Evolutionary conservation across 2,329 filamentous ascomycete genomes (phyloP), one percentile per base, ranked within the genome.

Genomic region (Calonectria honghensis): DNA sequence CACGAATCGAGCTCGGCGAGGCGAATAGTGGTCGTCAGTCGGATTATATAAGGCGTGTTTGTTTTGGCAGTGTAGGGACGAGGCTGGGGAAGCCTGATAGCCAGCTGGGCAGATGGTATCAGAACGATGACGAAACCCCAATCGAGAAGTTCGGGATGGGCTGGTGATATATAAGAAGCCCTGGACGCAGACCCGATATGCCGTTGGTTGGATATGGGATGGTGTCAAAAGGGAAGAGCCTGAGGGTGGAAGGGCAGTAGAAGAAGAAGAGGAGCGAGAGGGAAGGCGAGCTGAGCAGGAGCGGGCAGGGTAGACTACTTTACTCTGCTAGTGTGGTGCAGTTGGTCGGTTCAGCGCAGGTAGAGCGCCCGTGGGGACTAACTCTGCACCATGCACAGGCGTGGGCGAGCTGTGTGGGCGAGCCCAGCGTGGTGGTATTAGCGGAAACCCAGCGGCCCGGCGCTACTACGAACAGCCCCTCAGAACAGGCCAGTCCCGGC

Each of bases 361-460:
- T 31, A 57, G 70, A 61, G 51, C 39, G 70, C 39, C 52, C 68
- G 57, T 70, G 68, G 68, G 57, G 54, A 70, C 68, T 64, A 64
- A 64, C 57, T 70, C 66, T 65, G 71, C 66, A 68, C 68, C 50
- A 70, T 70, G 54, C 54, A 61, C 61, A 61, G 68, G 41, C 57
- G 59, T 72, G 61, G 74, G 35, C 57, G 63, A 72, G 67, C 78
- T 41, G 61, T 37, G 69, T 57, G 69, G 69, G 66, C 64, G 66
- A 69, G 72, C 67, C 72, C 79, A 76, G 76, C 64, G 72, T 80
- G 77, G 77, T 80, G 79, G 79, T 80, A 80, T 75, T 65, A 75
- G 79, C 80, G 79, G 79, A 61, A 72, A 78, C 73, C 79, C 66
- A 76, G 79, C 76, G 77, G 74, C 79, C 79, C 78, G 79, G 79